phyloP scores from a whole-genome alignment of 2,329 filamentous ascomycete genomes.

The Diaporthe ilicicola region DNA sequence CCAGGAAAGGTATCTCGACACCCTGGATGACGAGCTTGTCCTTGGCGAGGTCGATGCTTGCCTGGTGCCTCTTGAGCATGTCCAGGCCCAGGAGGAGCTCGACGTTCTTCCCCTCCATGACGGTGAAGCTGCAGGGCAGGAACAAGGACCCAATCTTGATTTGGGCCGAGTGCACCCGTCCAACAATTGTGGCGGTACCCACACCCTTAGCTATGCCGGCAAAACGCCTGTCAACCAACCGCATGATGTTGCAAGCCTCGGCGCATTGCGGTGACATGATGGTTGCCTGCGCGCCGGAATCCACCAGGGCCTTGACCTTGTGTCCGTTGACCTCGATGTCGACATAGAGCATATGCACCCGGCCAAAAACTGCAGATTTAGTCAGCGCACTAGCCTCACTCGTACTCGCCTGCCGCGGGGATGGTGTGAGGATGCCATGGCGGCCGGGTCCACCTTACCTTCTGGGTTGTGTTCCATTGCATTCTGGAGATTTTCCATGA shows the following conservation, averaged over 20 bases:
- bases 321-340: conserved; percentile 93
- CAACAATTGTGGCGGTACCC: conserved; percentile 92
- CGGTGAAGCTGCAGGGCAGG: conserved; percentile 94
- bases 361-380: conserved; percentile 77
- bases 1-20: conserved; percentile 87
- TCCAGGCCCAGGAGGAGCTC: conserved; percentile 93
- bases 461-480: conserved; percentile 98
- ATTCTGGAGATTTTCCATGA: conserved; percentile 95
- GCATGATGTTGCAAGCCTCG: conserved; percentile 93
- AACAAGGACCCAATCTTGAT: conserved; percentile 91
- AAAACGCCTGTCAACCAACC: conserved; percentile 91
- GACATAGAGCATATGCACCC: conserved; percentile 96
- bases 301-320: conserved; percentile 93
- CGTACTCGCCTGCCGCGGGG: not conserved
- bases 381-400: conserved; percentile 29
- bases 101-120: conserved; percentile 98
- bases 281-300: conserved; percentile 96
- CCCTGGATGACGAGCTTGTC: conserved; percentile 89
- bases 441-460: conserved; percentile 64
- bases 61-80: conserved; percentile 97
- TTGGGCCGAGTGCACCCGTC: conserved; percentile 92
- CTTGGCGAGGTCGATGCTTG: conserved; percentile 85
- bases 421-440: conserved; percentile 6
- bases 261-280: conserved; percentile 98
- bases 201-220: conserved; percentile 92